These are phyloP conservation scores for Penicillium olsonii DNA, from an alignment of 2,329 filamentous ascomycete species.

Conservation along the genomic window DNA sequence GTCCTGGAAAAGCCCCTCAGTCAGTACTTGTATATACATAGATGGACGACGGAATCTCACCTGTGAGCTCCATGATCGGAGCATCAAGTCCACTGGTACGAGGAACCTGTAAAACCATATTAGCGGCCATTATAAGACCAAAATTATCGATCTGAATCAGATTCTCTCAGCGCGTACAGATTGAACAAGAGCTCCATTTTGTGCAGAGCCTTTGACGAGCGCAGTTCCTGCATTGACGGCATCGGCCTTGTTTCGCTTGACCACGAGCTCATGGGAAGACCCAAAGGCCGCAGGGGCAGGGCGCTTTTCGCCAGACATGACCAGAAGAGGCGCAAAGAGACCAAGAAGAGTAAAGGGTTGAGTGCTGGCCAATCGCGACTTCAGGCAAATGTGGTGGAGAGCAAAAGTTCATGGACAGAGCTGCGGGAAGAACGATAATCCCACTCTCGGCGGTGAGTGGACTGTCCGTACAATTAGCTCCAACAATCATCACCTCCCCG, in stretches of 20 bases:
- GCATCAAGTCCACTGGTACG: conserved; percentile 82
- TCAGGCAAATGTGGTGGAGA: conserved; percentile 7
- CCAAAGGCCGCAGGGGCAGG: conserved; percentile 83
- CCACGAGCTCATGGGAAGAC: conserved; percentile 70
- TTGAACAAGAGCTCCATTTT: conserved; percentile 66
- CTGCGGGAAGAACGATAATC: conserved; percentile 28
- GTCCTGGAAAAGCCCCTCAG: conserved; percentile 45
- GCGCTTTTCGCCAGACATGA: conserved; percentile 89
- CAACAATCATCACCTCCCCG: conserved; percentile 23
- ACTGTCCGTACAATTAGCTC: conserved; percentile 14
- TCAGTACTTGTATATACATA: conserved; percentile 10
- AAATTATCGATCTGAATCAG: neutral
- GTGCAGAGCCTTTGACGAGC: conserved; percentile 56
- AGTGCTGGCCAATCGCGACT: conserved; percentile 5
- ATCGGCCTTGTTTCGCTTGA: conserved; percentile 84
- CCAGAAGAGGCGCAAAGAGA: neutral
- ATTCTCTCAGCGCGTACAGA: conserved; percentile 53
- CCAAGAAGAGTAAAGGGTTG: conserved; percentile 4
- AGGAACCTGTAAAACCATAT: conserved; percentile 59
- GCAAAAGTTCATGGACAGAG: conserved; percentile 19
- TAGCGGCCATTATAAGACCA: conserved; percentile 7
- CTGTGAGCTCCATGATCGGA: conserved; percentile 90
- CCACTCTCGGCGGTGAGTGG: conserved; percentile 23
- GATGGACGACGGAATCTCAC: conserved; percentile 50
- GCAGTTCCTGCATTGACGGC: conserved; percentile 58